These are phyloP conservation scores for Hymenoscyphus fructigenus DNA, from an alignment of 2,329 filamentous ascomycete species.

Conservation along the genomic window DNA sequence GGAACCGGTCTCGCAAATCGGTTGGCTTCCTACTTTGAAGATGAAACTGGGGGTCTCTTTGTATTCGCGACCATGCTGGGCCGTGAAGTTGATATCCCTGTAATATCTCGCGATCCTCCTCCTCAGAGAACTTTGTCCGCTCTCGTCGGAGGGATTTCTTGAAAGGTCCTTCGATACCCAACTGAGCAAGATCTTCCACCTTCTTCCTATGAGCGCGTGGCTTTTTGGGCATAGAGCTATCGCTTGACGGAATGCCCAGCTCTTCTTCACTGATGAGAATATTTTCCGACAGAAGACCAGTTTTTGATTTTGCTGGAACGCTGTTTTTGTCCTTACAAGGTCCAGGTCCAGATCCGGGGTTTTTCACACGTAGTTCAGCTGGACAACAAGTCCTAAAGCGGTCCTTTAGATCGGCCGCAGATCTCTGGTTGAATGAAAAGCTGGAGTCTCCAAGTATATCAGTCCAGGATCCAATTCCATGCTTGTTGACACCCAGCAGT, in stretches of 20 bases:
- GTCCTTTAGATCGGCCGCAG: slow-evolving; percentile 64
- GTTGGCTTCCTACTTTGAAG: slow-evolving; percentile 61
- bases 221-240: slow-evolving; percentile 46
- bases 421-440: slow-evolving; percentile 60
- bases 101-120: slow-evolving; percentile 62
- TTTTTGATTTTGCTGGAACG: slow-evolving; percentile 42
- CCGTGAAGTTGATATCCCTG: slow-evolving; percentile 60
- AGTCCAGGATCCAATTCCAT: slow-evolving; percentile 66
- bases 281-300: slow-evolving; percentile 54
- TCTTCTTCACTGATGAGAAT: slow-evolving; percentile 43
- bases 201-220: slow-evolving; percentile 56
- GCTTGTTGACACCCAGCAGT: slow-evolving; percentile 58
- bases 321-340: slow-evolving; percentile 15
- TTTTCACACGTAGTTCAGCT: slow-evolving; percentile 53
- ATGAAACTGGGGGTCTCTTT: slow-evolving; percentile 57
- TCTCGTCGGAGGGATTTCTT: slow-evolving; percentile 61
- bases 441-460: slow-evolving; percentile 60
- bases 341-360: slow-evolving; percentile 9
- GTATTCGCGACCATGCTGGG: slow-evolving; percentile 65
- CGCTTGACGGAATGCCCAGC: slow-evolving; percentile 25
- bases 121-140: slow-evolving; percentile 59
- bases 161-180: slow-evolving; percentile 63
- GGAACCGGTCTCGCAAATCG: slow-evolving; percentile 60
- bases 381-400: slow-evolving; percentile 66
- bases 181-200: slow-evolving; percentile 52